These are phyloP conservation scores for Sphaerostilbella broomeana DNA, from an alignment of 2,329 filamentous ascomycete species.

Conservation along the genomic window DNA sequence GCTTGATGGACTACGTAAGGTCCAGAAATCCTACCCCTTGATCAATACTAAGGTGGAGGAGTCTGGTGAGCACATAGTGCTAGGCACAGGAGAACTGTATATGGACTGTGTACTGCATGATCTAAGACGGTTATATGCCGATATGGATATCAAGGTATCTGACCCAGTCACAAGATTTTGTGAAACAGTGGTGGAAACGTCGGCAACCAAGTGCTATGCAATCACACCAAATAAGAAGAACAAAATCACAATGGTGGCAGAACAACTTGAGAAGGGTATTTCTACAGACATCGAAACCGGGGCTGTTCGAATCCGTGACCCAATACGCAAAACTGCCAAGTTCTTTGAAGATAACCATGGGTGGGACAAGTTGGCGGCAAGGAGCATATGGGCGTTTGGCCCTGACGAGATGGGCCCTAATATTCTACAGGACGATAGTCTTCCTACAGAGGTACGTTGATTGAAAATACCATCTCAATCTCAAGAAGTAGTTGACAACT, in stretches of 20 bases:
- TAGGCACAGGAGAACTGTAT: constrained; percentile 96
- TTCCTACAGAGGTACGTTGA: constrained; percentile 69
- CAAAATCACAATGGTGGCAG: constrained; percentile 96
- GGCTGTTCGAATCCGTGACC: constrained; percentile 84
- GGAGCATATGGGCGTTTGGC: constrained; percentile 98
- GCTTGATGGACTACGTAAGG: constrained; percentile 90
- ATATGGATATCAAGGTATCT: constrained; percentile 99
- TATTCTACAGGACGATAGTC: constrained; percentile 91
- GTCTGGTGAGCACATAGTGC: constrained; percentile 89
- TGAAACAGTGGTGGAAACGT: constrained; percentile 95
- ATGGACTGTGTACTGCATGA: constrained; percentile 99
- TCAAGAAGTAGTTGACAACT: neutral
- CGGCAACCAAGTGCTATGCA: constrained; percentile 95
- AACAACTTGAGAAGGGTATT: constrained; percentile 91
- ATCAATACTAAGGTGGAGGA: constrained; percentile 97
- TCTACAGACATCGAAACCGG: constrained; percentile 91
- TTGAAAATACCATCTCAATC: constrained; percentile 10
- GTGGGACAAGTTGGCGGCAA: constrained; percentile 88
- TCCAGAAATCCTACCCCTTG: constrained; percentile 96
- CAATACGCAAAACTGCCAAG: constrained; percentile 85
- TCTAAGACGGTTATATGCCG: constrained; percentile 83
- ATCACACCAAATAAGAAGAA: constrained; percentile 99
- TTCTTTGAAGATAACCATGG: constrained; percentile 97
- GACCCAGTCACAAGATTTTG: constrained; percentile 97
- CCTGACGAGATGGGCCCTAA: constrained; percentile 93